Base-by-base conservation (phyloP, 2,329 filamentous ascomycete genomes). In the Microcera coccophila region DNA sequence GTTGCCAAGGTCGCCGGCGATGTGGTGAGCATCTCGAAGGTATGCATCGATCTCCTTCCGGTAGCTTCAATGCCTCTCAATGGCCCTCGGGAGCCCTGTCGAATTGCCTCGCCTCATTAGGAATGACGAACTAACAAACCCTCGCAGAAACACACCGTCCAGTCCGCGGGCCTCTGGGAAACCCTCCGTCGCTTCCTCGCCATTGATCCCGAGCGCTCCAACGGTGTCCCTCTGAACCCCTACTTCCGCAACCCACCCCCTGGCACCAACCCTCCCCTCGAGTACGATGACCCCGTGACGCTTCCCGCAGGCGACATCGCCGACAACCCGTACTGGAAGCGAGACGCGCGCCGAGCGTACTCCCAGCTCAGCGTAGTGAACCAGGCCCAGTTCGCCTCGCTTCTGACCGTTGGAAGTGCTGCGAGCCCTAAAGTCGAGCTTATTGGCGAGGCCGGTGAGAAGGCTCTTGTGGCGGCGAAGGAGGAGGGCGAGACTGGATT, bases 91-190 rank as follows among this genome's bases (percentile, higher is more conserved):
- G 32, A 33, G 24, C 33, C 50, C 34, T 39, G 34, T 47, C 45
- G 43, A 54, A 39, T 48, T 44, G 39, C 48, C 53, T 48, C 49
- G 32, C 41, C 39, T 38, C 36, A 31, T 41, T 19, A 42, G 32
- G 48, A 49, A 50, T n/a, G n/a, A n/a, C n/a, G n/a, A 47, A 48
- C 45, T 56, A 56, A 60, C 52, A 41, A 36, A 24, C 39, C 21
- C 33, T 16, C 26, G 33, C 61, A 98, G 91, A 97, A 97, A 87
- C 91, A 98, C 73, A 95, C 90, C 26, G 75, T 97, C 52, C 87
- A 95, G 65, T 93, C 91, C 39, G 81, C 77, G 29, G 93, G 93
- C 31, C 73, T 97, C 68, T 97, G 89, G 87, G 90, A 91, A 63
- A 73, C 73, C 43, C 72, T 98, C 66, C 90, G 90, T 65, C 81